phyloP scores from a whole-genome alignment of 441 rosid species.

The Brassica balearica region DNA sequence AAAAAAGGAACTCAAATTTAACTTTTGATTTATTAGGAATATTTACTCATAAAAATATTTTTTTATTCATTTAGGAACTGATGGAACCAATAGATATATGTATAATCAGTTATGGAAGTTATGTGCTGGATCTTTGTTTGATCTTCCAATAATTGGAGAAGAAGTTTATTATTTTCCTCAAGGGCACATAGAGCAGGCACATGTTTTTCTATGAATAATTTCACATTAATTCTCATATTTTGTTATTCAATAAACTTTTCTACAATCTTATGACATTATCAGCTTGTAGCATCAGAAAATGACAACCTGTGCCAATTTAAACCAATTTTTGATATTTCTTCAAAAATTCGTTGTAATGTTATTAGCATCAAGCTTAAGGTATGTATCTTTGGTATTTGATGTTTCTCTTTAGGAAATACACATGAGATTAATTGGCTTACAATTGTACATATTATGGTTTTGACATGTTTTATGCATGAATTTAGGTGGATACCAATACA shows the following conservation, averaged over 20 bases:
- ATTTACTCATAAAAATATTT: neutral
- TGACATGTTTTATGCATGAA: constrained; percentile 25
- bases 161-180: constrained; percentile 4
- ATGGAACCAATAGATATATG: neutral
- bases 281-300: neutral
- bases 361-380: constrained; percentile 2
- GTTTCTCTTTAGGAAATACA: neutral
- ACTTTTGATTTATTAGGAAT: neutral
- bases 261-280: neutral
- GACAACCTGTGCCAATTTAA: neutral
- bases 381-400: neutral
- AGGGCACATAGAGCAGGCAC: neutral
- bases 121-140: neutral
- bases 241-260: neutral
- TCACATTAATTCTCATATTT: neutral
- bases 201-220: neutral
- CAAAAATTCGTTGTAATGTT: neutral
- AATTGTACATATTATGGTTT: neutral
- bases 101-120: neutral
- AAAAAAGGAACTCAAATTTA: neutral
- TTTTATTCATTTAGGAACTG: neutral
- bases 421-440: neutral
- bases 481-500: constrained; percentile 82
- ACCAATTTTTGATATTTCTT: neutral
- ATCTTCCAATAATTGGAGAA: constrained; percentile 2